Evolutionary conservation across 768 basidiomycete genomes (phyloP), one percentile per base, ranked within the genome.

Genomic region (Naganishia friedmannii): DNA sequence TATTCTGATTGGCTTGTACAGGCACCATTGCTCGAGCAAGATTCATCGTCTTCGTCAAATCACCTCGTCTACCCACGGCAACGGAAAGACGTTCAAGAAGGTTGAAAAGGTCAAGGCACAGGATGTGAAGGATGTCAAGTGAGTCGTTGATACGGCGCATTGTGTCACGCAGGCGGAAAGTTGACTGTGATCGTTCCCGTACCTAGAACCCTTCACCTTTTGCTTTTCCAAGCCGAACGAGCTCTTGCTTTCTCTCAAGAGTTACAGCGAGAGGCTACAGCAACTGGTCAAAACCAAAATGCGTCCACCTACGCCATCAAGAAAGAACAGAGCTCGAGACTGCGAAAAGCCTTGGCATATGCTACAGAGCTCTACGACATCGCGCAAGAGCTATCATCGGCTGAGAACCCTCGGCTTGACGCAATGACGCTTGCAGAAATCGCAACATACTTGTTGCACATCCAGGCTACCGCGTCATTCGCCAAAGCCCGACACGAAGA

Each of bases 201-300:
- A 70, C 72, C 45, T 69, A 81, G 68, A 53, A 66, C 31, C 75
- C 85, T 94, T 6, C 89, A 94, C 74, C 85, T 96, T 13, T 82
- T 93, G 55, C 85, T 97, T 10, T 88, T 93, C 76, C 92, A 96
- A 78, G 87, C 92, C 10, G 95, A 98, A 79, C 88, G 95, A 53
- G 91, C 92, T 34, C 93, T 93, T 88, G 88, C 91, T 0, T 88
- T 93, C 80, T 88, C 93, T 5, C 91, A 94, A 79, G 90, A 91
- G 66, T 86, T 94, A 53, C 77, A 78, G 53, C 60, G 39, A 45
- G 39, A 63, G 29, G 29, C 46, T 12, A 57, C 58, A 19, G 39
- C 57, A 2, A 26, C 32, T 8, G 32, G 26, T 21, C 68, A 69
- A 63, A 45, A 31, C 15, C 32, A 48, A 34, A 60, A 60, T 72